A percentile compares a stretch with the other conserved stretches of the same genome.
These are phyloP conservation scores for Botrytis fragariae DNA, from an alignment of 2,329 filamentous ascomycete genomes.

Conservation along the genomic window DNA sequence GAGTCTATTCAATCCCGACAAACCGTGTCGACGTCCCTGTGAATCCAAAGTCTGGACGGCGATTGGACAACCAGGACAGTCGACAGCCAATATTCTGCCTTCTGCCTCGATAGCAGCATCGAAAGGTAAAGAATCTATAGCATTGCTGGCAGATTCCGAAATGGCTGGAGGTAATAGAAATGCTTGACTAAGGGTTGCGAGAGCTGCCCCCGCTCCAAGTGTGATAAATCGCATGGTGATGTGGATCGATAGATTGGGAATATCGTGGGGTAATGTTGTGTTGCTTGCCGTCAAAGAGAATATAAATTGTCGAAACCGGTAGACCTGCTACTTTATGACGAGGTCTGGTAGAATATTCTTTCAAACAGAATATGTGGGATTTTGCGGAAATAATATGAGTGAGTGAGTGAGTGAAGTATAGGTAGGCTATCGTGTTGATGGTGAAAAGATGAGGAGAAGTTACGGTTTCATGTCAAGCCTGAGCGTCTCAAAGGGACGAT, in stretches of 20 bases:
- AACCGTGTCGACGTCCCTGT: constrained; percentile 32
- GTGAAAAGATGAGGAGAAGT: neutral
- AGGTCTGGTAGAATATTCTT: neutral
- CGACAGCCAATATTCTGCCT: constrained; percentile 46
- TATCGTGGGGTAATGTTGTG: constrained; percentile 8
- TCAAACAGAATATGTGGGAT: neutral
- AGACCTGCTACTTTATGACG: constrained; percentile 10
- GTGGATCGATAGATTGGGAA: constrained; percentile 3
- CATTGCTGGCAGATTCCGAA: constrained; percentile 44
- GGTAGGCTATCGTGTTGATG: constrained; percentile 3
- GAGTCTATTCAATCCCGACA: constrained; percentile 39
- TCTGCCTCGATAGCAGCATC: constrained; percentile 41
- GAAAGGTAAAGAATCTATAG: constrained; percentile 44
- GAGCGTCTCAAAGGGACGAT: constrained; percentile 6
- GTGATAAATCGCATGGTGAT: constrained; percentile 31
- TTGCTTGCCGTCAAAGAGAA: neutral
- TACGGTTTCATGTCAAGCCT: constrained; percentile 1
- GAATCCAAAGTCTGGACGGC: constrained; percentile 33
- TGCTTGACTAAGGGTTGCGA: constrained; percentile 39
- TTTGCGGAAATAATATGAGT: neutral
- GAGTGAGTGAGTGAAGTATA: neutral
- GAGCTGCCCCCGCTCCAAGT: constrained; percentile 26
- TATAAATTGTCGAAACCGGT: neutral
- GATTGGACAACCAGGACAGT: constrained; percentile 55
- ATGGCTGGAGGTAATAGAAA: constrained; percentile 55